Evolutionary conservation across 2,329 filamentous ascomycete species (phyloP).

Genomic region (Phaeosphaeria sp.): DNA sequence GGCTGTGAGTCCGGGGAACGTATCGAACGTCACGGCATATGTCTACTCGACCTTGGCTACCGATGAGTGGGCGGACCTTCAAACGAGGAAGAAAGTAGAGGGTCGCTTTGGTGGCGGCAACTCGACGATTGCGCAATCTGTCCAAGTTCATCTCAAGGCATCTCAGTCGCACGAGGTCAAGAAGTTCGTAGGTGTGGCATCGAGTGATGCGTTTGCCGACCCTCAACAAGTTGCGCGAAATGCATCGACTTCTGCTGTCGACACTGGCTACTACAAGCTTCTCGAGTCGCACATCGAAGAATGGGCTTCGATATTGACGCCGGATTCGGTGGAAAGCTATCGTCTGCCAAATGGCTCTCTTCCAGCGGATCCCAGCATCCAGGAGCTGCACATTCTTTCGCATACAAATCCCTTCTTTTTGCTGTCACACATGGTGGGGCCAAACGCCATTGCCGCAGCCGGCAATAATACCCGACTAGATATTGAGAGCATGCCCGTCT

Average conservation of each 20-base stretch:
- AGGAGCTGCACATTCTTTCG: conserved; percentile 63
- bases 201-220: conserved; percentile 70
- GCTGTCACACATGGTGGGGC: conserved; percentile 61
- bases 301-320: conserved; percentile 68
- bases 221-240: conserved; percentile 62
- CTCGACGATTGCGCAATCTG: conserved; percentile 70
- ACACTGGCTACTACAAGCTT: conserved; percentile 63
- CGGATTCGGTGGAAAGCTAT: conserved; percentile 69
- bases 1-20: conserved; percentile 68
- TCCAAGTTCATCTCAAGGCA: conserved; percentile 60
- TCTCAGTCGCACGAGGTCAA: conserved; percentile 63
- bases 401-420: conserved; percentile 65
- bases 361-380: conserved; percentile 62
- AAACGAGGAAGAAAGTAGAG: conserved; percentile 53
- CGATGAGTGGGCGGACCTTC: conserved; percentile 53
- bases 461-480: conserved; percentile 60
- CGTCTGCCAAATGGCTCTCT: conserved; percentile 63
- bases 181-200: conserved; percentile 74
- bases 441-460: conserved; percentile 61
- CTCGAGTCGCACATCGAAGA: conserved; percentile 65
- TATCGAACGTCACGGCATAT: conserved; percentile 69
- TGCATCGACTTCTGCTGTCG: conserved; percentile 60
- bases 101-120: conserved; percentile 61
- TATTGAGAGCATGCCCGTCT: conserved; percentile 70
- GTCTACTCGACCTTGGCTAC: conserved; percentile 60